Evolutionary conservation across 192 early-diverging fungal species (phyloP).

Genomic region (Backusella liffmaniae): DNA sequence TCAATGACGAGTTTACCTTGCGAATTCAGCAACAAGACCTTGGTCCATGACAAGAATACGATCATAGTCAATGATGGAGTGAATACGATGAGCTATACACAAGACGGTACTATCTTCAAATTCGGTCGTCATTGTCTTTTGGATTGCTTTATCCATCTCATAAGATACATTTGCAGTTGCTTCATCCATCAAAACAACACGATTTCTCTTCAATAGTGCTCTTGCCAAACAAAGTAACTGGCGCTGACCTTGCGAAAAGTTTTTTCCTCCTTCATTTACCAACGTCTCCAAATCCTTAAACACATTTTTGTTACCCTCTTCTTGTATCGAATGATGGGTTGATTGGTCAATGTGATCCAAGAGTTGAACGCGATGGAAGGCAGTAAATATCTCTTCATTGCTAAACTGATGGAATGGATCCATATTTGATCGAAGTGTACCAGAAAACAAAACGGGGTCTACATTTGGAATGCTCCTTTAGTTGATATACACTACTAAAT

Average conservation of each 20-base stretch:
- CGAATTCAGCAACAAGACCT: conserved; percentile 77
- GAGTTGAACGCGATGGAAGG: conserved; percentile 70
- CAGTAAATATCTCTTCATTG: conserved; percentile 78
- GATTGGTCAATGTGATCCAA: neutral
- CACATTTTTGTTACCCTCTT: conserved; percentile 12
- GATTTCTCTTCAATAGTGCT: conserved; percentile 59
- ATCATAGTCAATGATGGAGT: conserved; percentile 62
- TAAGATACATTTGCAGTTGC: conserved; percentile 55
- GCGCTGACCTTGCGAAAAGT: conserved; percentile 72
- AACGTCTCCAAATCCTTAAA: conserved; percentile 16
- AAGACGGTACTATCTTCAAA: conserved; percentile 58
- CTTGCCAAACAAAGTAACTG: conserved; percentile 77
- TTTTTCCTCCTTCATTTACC: conserved; percentile 81
- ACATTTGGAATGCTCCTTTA: neutral
- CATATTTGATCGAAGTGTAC: conserved; percentile 77
- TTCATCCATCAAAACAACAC: conserved; percentile 55
- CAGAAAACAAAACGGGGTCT: conserved; percentile 36
- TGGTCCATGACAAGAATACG: conserved; percentile 76
- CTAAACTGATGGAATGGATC: conserved; percentile 81
- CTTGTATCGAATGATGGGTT: neutral
- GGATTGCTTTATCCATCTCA: conserved; percentile 48
- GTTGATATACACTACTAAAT: neutral
- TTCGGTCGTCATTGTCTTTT: conserved; percentile 50
- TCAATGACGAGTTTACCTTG: conserved; percentile 16
- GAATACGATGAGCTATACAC: conserved; percentile 59